phyloP scores from a whole-genome alignment of 2,329 filamentous ascomycete species.

The Cladosporium sp. region DNA sequence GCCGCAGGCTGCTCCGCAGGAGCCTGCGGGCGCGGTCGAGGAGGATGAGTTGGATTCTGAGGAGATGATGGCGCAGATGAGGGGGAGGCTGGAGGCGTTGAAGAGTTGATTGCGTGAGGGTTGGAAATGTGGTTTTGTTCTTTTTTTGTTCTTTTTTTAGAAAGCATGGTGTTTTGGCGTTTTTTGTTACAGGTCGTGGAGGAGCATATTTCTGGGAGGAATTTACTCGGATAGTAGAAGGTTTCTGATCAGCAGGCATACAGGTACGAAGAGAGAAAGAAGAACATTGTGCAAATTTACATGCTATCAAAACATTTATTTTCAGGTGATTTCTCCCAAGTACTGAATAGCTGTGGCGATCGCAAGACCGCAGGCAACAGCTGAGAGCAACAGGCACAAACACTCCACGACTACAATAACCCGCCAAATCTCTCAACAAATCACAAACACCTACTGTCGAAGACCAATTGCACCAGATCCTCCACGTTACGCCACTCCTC shows the following conservation, averaged over 20 bases:
- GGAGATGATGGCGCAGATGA: constrained; percentile 90
- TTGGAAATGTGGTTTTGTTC: background rate
- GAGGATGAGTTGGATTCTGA: constrained; percentile 78
- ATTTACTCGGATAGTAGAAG: background rate
- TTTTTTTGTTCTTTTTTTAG: background rate
- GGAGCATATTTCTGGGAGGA: background rate
- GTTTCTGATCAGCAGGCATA: background rate
- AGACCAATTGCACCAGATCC: no score
- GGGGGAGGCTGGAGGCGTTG: constrained; percentile 81
- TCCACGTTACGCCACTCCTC: no score
- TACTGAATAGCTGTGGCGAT: no score
- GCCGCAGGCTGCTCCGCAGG: constrained; percentile 42
- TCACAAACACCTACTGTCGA: no score
- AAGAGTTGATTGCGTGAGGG: constrained; percentile 61
- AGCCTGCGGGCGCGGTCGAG: constrained; percentile 48
- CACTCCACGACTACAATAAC: no score
- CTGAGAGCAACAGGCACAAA: no score
- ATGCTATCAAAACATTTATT: background rate
- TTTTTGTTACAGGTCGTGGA: background rate
- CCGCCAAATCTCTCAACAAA: no score
- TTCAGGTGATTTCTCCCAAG: no score
- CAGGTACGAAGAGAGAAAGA: no score
- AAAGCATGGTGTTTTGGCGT: constrained; percentile 10
- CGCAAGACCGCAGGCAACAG: no score
- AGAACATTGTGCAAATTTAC: background rate